Conservation (phyloP, 1,139 yeast species). For the Geotrichum bryndzae region DNA sequence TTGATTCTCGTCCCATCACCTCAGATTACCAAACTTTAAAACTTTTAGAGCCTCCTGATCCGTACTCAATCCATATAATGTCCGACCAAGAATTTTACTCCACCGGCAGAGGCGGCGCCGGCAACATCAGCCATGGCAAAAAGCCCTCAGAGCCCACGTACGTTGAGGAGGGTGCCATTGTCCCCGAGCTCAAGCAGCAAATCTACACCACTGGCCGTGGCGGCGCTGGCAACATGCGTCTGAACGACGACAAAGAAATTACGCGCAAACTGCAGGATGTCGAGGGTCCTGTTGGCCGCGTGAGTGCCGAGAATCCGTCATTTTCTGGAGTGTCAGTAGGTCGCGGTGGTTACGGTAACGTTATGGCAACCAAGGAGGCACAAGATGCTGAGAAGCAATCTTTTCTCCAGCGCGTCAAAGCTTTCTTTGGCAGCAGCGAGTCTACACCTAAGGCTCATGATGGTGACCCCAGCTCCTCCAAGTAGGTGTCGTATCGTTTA, state of each 20-base stretch:
- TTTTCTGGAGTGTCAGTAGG: conserved; percentile 33
- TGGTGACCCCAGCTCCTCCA: neutral
- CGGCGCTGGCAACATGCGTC: conserved; percentile 70
- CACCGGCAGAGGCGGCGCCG: conserved; percentile 82
- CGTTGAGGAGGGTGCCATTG: conserved; percentile 38
- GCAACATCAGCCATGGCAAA: conserved; percentile 51
- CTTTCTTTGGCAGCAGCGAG: conserved; percentile 1
- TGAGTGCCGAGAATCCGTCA: conserved; percentile 23
- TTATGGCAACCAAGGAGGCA: conserved; percentile 27
- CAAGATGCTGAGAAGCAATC: conserved; percentile 19
- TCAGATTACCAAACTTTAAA: neutral
- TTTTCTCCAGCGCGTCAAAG: conserved; percentile 20
- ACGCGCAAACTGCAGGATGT: conserved; percentile 69
- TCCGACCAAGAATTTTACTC: conserved; percentile 32
- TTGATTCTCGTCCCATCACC: neutral
- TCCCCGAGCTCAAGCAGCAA: conserved; percentile 53
- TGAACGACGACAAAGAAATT: conserved; percentile 54
- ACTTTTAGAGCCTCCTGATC: neutral
- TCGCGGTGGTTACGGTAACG: conserved; percentile 39
- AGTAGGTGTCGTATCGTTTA: neutral
- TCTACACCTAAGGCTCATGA: neutral
- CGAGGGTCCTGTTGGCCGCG: conserved; percentile 38
- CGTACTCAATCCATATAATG: neutral
- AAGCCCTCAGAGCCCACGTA: conserved; percentile 47
- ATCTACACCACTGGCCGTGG: conserved; percentile 74